Percentiles rank a stretch among this genome's conserved stretches.
Conservation (phyloP, 2,329 filamentous ascomycete species). For the Ophiostoma ulmi region DNA sequence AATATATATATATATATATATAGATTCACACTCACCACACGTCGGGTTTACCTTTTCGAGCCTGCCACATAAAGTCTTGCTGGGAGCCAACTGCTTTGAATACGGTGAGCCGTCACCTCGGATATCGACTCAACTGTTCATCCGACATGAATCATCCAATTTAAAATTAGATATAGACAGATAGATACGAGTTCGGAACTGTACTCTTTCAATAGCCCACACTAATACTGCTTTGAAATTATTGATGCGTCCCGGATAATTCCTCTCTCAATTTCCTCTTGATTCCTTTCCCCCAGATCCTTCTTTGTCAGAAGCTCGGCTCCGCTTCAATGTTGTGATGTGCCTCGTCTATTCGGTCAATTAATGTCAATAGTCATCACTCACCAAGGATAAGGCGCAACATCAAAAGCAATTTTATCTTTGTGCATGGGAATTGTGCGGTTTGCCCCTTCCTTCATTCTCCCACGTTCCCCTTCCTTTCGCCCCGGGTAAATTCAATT, state of each 20-base stretch:
- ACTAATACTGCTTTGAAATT: too few species aligned
- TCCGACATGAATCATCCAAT: slow-evolving; percentile 9
- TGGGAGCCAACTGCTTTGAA: neutral
- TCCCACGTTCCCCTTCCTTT: neutral
- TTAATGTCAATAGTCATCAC: neutral
- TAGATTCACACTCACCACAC: neutral
- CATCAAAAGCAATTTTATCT: neutral
- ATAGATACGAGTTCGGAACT: neutral
- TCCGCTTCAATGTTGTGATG: slow-evolving; percentile 4
- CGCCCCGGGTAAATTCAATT: slow-evolving; percentile 5
- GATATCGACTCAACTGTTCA: neutral
- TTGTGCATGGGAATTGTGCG: neutral
- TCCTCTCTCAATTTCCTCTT: neutral
- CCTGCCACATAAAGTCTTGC: neutral
- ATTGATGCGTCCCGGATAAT: too few species aligned
- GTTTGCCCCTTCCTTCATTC: slow-evolving; percentile 7
- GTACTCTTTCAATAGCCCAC: neutral
- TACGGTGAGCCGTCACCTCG: slow-evolving; percentile 1
- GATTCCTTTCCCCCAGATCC: neutral
- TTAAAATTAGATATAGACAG: neutral
- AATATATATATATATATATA: neutral
- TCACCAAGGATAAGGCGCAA: neutral
- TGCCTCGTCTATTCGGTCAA: neutral
- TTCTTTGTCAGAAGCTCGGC: neutral
- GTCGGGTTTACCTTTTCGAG: neutral